phyloP scores from a whole-genome alignment of 495 filamentous ascomycete species.

The Hyaloscypha bicolor region DNA sequence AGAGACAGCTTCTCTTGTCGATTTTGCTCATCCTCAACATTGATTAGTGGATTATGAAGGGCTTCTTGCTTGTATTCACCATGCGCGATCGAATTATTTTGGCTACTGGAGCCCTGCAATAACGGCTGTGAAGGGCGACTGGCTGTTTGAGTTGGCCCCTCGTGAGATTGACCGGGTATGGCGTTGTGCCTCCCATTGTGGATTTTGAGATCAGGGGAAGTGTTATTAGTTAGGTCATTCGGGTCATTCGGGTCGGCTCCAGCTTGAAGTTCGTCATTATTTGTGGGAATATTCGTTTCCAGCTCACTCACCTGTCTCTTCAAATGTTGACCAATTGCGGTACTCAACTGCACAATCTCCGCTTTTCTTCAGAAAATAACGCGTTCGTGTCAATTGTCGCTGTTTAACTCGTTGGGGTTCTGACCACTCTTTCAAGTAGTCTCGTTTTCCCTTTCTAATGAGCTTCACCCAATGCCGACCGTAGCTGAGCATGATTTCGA shows the following conservation, averaged over 20 bases:
- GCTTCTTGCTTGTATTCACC: not conserved
- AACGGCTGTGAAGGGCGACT: not conserved
- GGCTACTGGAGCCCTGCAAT: not conserved
- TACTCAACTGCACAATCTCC: not conserved
- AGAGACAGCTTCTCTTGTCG: not conserved
- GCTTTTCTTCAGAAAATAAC: not conserved
- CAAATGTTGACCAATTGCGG: not conserved
- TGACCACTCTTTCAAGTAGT: conserved; percentile 11
- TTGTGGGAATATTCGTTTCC: not conserved
- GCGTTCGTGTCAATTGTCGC: conserved; percentile 1
- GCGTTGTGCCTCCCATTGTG: not conserved
- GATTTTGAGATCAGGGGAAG: too few relatives aligned
- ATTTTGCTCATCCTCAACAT: not conserved
- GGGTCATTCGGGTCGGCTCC: too few relatives aligned
- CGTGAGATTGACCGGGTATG: not conserved
- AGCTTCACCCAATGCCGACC: conserved; percentile 5
- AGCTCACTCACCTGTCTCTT: not conserved
- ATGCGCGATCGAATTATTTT: not conserved
- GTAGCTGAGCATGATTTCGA: conserved; percentile 8
- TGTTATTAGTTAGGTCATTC: too few relatives aligned
- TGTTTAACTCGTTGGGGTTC: not conserved
- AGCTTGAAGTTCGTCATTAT: not conserved
- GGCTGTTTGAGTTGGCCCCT: not conserved
- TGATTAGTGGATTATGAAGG: not conserved
- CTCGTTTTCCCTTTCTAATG: conserved; percentile 2